Evolutionary conservation across 495 filamentous ascomycete genomes (phyloP).

Genomic region (Filosporella fistucella): DNA sequence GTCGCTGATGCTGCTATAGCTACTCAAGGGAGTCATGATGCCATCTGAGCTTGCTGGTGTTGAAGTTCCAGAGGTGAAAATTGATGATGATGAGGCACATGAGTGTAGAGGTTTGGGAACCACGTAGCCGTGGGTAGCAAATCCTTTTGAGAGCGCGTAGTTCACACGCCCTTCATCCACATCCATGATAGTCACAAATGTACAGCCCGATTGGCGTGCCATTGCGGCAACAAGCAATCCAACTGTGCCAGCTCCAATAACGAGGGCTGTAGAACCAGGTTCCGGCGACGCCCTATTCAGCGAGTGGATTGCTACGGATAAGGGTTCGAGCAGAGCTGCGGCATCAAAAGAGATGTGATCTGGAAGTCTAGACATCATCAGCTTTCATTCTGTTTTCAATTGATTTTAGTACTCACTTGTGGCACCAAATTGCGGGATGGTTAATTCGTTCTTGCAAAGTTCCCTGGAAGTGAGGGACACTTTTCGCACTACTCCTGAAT

Average conservation of each 20-base stretch:
- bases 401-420: conserved; percentile 45
- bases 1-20: conserved; percentile 35
- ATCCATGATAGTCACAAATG: conserved; percentile 71
- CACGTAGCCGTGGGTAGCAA: conserved; percentile 65
- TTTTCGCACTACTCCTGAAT: conserved; percentile 81
- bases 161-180: conserved; percentile 73
- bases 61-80: conserved; percentile 26
- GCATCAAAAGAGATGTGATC: conserved; percentile 64
- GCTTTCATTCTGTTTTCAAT: conserved; percentile 1
- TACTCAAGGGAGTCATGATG: conserved; percentile 38
- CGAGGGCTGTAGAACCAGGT: conserved; percentile 59
- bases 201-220: conserved; percentile 62
- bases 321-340: conserved; percentile 79
- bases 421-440: conserved; percentile 75
- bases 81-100: conserved; percentile 24
- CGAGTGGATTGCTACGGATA: conserved; percentile 83
- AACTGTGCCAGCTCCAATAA: conserved; percentile 84
- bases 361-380: conserved; percentile 52
- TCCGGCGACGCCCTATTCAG: conserved; percentile 53
- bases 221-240: conserved; percentile 75
- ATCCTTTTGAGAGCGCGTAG: conserved; percentile 67
- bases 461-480: conserved; percentile 79
- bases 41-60: conserved; percentile 28
- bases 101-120: conserved; percentile 46
- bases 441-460: conserved; percentile 89